Conservation (phyloP, 768 basidiomycete species). For the Tulasnella sp. region DNA sequence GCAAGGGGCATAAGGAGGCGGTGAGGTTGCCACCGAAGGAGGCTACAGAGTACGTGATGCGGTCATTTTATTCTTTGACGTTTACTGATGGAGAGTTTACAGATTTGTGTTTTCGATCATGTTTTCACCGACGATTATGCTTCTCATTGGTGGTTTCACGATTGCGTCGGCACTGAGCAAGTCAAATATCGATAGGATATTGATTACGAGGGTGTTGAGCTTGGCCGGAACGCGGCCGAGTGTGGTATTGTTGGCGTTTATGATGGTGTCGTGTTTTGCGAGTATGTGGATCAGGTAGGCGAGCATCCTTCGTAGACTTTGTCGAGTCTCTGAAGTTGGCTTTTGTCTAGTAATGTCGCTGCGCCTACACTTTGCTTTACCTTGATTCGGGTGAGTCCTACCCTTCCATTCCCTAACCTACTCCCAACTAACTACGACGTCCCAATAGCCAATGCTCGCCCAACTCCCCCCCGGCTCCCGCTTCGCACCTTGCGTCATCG, state of each 20-base stretch:
- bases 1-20: background rate
- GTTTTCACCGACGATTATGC: constrained; percentile 98
- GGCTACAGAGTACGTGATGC: constrained; percentile 62
- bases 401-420: constrained; percentile 4
- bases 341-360: constrained; percentile 67
- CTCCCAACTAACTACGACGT: constrained; percentile 1
- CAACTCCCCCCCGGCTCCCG: constrained; percentile 76
- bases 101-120: constrained; percentile 89
- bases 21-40: constrained; percentile 31
- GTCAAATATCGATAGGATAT: constrained; percentile 82
- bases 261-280: constrained; percentile 93
- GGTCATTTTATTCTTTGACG: background rate
- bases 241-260: constrained; percentile 81
- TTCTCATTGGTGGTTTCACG: constrained; percentile 94
- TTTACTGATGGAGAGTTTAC: background rate
- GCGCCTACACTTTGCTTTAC: constrained; percentile 96
- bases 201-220: constrained; percentile 82
- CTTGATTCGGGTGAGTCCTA: constrained; percentile 61
- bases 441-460: constrained; percentile 71
- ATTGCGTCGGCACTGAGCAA: constrained; percentile 94
- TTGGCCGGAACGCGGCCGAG: constrained; percentile 81
- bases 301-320: background rate
- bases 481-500: constrained; percentile 86
- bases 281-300: constrained; percentile 96
- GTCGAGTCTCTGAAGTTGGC: background rate